Evolutionary conservation across 192 early-diverging fungal species (phyloP).

Genomic region (Phlyctochytrium arcticum): DNA sequence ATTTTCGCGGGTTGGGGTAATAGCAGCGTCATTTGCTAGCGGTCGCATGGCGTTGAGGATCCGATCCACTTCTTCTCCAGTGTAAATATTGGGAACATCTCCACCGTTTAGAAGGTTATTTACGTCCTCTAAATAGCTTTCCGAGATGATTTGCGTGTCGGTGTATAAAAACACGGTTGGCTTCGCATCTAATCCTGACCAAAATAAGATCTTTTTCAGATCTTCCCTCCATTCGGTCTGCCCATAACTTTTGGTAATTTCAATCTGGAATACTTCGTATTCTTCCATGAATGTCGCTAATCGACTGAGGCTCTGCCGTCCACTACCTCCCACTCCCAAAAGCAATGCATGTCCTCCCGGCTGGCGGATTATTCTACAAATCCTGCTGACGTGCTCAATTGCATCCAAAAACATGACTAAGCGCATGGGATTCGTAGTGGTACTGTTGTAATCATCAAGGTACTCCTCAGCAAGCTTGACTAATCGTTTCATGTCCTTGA

Average conservation of each 20-base stretch:
- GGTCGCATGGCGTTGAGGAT: conserved; percentile 56
- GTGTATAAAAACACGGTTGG: conserved; percentile 57
- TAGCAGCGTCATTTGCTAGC: conserved; percentile 43
- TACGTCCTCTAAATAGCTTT: conserved; percentile 55
- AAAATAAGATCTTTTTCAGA: conserved; percentile 54
- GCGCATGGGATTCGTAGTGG: conserved; percentile 54
- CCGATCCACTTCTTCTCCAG: conserved; percentile 50
- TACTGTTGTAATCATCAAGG: conserved; percentile 59
- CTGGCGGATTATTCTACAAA: conserved; percentile 55
- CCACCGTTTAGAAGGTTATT: conserved; percentile 64
- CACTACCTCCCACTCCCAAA: conserved; percentile 60
- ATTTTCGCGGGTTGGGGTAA: conserved; percentile 49
- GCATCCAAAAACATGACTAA: conserved; percentile 65
- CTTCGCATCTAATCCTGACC: conserved; percentile 53
- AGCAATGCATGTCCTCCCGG: conserved; percentile 54
- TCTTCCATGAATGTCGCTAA: conserved; percentile 63
- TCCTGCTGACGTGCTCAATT: conserved; percentile 57
- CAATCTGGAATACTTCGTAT: conserved; percentile 61
- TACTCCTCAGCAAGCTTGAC: conserved; percentile 59
- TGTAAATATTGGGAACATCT: conserved; percentile 64
- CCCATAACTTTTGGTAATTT: conserved; percentile 62
- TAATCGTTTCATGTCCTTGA: conserved; percentile 52
- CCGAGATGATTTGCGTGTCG: conserved; percentile 60
- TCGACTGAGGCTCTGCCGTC: conserved; percentile 49
- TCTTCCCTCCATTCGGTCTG: conserved; percentile 58